A percentile compares a stretch with the other conserved stretches of the same genome.
These are phyloP conservation scores for Anthracocystis walkeri DNA, from an alignment of 1,284 basidiomycete genomes.

Conservation along the genomic window DNA sequence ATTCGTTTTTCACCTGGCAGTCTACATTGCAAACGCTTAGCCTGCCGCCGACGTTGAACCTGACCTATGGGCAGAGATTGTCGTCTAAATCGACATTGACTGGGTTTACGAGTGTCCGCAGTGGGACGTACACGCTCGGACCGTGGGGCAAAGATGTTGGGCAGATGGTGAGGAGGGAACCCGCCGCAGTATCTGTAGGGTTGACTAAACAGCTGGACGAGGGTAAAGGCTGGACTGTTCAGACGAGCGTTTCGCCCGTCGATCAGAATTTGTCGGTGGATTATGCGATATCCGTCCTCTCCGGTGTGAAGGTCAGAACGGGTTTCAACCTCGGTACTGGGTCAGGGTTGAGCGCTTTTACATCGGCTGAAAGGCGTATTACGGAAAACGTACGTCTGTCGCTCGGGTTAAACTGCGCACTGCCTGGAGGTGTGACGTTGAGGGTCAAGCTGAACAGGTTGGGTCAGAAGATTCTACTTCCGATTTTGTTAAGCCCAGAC, in stretches of 20 bases:
- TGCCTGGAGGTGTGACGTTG: conserved; percentile 67
- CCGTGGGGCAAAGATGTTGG: conserved; percentile 69
- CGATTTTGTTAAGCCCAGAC: conserved; percentile 74
- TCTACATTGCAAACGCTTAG: conserved; percentile 55
- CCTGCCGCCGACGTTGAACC: conserved; percentile 70
- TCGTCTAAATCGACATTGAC: conserved; percentile 53
- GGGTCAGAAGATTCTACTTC: conserved; percentile 74
- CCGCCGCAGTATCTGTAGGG: conserved; percentile 57
- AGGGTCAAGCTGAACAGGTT: conserved; percentile 71
- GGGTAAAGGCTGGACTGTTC: conserved; percentile 61
- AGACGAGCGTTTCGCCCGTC: conserved; percentile 45
- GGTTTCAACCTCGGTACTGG: conserved; percentile 68
- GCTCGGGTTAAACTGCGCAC: conserved; percentile 65
- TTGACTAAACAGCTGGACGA: conserved; percentile 55
- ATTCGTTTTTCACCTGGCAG: conserved; percentile 69
- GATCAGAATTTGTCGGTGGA: conserved; percentile 67
- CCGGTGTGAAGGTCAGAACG: conserved; percentile 71
- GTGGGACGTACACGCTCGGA: conserved; percentile 71
- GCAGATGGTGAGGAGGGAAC: conserved; percentile 45
- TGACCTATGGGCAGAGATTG: conserved; percentile 71
- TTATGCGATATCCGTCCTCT: conserved; percentile 70
- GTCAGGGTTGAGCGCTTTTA: conserved; percentile 63
- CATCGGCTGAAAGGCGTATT: conserved; percentile 67
- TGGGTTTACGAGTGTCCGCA: conserved; percentile 67
- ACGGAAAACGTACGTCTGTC: conserved; percentile 69